These are phyloP conservation scores for Thuja plicata DNA, from an alignment of 83 land plant genomes.

Conservation along the genomic window DNA sequence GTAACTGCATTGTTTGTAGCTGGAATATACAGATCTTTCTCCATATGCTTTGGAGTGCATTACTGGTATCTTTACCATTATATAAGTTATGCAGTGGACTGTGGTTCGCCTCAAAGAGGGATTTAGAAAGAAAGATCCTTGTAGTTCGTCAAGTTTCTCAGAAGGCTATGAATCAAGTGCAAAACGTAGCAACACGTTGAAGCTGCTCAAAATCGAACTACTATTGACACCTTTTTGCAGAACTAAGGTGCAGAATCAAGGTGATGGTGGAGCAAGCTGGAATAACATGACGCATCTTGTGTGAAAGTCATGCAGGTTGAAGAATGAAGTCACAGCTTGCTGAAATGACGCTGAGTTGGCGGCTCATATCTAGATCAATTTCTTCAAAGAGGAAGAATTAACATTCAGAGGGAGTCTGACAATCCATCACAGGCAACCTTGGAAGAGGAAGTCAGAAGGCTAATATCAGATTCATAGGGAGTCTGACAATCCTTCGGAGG, in stretches of 20 bases:
- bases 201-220: slow-evolving; percentile 69
- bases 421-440: too few species aligned
- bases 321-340: too few species aligned
- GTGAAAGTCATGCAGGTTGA: too few species aligned
- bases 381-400: too few species aligned
- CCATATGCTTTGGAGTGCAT: slow-evolving; percentile 98
- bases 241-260: slow-evolving; percentile 33
- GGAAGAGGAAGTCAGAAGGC: too few species aligned
- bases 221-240: slow-evolving; percentile 43
- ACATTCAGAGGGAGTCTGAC: too few species aligned
- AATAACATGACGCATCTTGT: slow-evolving; percentile 35
- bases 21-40: slow-evolving; percentile 84
- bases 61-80: slow-evolving; percentile 99
- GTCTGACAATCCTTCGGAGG: too few species aligned
- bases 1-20: too few species aligned
- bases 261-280: slow-evolving; percentile 44
- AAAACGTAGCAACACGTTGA: slow-evolving; percentile 89
- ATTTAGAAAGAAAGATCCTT: slow-evolving; percentile 75
- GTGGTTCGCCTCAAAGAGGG: slow-evolving; percentile 94
- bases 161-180: slow-evolving; percentile 98
- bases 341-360: too few species aligned
- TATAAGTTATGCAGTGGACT: slow-evolving; percentile 92
- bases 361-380: too few species aligned
- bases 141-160: slow-evolving; percentile 94
- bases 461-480: too few species aligned